phyloP scores from a whole-genome alignment of 495 filamentous ascomycete species.

The Astrothelium macrocarpum region DNA sequence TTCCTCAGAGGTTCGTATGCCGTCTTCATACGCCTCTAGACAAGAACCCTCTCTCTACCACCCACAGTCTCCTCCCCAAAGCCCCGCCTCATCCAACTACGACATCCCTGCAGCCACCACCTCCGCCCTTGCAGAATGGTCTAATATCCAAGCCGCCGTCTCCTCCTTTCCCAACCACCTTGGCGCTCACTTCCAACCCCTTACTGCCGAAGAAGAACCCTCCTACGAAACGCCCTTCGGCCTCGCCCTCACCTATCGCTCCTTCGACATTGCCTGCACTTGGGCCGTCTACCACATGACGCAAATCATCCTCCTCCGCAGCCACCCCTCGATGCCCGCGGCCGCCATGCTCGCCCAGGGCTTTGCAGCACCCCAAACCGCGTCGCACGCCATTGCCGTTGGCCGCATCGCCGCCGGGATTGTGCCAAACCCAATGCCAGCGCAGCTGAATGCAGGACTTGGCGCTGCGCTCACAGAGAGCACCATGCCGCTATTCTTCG shows the following conservation, averaged over 20 bases:
- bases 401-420: conserved; percentile 76
- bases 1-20: conserved; percentile 39
- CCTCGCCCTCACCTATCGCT: conserved; percentile 69
- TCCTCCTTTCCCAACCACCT: conserved; percentile 53
- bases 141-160: conserved; percentile 60
- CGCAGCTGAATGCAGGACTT: conserved; percentile 61
- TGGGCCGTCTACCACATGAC: conserved; percentile 79
- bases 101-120: conserved; percentile 38
- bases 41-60: not conserved
- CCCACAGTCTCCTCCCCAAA: conserved; percentile 8
- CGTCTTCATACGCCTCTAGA: conserved; percentile 34
- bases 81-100: conserved; percentile 8
- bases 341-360: conserved; percentile 78
- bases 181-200: conserved; percentile 65
- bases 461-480: conserved; percentile 73
- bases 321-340: conserved; percentile 84
- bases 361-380: conserved; percentile 60
- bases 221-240: conserved; percentile 70
- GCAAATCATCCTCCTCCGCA: conserved; percentile 63
- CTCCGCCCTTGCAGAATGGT: conserved; percentile 72
- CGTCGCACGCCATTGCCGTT: conserved; percentile 58
- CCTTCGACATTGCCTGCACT: conserved; percentile 73
- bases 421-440: conserved; percentile 48
- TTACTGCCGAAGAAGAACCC: conserved; percentile 60
- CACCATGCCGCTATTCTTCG: conserved; percentile 72